Conservation (phyloP, 257 asterid species). For the Nicotiana tabacum region DNA sequence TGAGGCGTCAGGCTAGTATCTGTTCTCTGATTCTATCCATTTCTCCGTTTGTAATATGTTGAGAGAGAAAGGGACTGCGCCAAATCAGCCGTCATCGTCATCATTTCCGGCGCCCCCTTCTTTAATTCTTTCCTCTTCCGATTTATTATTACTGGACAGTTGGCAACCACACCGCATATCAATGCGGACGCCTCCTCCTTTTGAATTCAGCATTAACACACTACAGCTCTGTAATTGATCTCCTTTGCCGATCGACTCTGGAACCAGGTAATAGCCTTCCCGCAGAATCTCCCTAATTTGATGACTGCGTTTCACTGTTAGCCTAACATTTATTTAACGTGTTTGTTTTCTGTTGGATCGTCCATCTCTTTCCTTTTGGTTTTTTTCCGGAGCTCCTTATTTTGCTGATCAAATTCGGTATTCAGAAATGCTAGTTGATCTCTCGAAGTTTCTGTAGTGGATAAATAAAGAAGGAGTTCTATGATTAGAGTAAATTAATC, state of each 20-base stretch:
- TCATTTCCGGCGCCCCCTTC: background rate
- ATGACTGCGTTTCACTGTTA: background rate
- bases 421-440: background rate
- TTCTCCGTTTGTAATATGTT: background rate
- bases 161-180: background rate
- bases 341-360: background rate
- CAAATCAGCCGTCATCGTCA: background rate
- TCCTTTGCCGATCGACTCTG: background rate
- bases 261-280: background rate
- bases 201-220: background rate
- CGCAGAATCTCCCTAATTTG: background rate
- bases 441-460: background rate
- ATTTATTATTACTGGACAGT: background rate
- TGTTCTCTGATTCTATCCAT: background rate
- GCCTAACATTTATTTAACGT: background rate
- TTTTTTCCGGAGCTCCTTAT: background rate
- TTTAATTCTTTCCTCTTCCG: background rate
- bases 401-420: background rate
- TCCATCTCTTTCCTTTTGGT: too few relatives aligned
- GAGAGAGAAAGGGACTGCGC: background rate
- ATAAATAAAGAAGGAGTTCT: background rate
- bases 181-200: background rate
- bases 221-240: background rate
- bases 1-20: background rate
- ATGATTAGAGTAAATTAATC: too few relatives aligned